Conservation (phyloP, 805 yeast species). For the Ogataea allantospora region DNA sequence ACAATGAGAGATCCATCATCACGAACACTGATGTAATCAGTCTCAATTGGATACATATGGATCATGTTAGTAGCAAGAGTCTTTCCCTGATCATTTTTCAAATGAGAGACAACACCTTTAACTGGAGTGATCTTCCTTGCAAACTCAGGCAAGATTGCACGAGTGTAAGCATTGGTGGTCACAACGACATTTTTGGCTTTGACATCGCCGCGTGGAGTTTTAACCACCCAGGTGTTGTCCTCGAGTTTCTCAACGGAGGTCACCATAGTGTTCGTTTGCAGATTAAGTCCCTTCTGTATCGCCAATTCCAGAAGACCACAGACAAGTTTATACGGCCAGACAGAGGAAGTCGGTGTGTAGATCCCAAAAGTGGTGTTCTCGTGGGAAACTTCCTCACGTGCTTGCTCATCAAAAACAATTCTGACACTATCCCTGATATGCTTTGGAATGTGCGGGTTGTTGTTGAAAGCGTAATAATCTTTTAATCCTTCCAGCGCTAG, state of each 20-base stretch:
- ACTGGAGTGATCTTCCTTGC: slow-evolving; percentile 34
- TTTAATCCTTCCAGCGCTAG: slow-evolving; percentile 14
- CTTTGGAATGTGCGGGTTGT: slow-evolving; percentile 31
- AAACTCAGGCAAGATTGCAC: slow-evolving; percentile 29
- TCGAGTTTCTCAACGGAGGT: slow-evolving; percentile 22
- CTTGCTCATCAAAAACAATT: slow-evolving; percentile 33
- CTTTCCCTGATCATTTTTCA: slow-evolving; percentile 17
- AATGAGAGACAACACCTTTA: slow-evolving; percentile 34
- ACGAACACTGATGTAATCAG: slow-evolving; percentile 35
- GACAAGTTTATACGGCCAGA: slow-evolving; percentile 47
- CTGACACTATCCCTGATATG: slow-evolving; percentile 30
- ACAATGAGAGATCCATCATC: slow-evolving; percentile 36
- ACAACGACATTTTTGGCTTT: slow-evolving; percentile 36
- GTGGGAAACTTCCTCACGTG: slow-evolving; percentile 31
- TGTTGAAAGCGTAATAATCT: slow-evolving; percentile 25
- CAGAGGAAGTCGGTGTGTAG: slow-evolving; percentile 40
- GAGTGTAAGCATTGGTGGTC: slow-evolving; percentile 39
- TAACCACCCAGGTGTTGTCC: slow-evolving; percentile 34
- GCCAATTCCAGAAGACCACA: slow-evolving; percentile 33
- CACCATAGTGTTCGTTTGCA: slow-evolving; percentile 44
- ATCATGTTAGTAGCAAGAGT: slow-evolving; percentile 17
- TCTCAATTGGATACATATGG: slow-evolving; percentile 23
- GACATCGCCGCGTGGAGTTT: slow-evolving; percentile 29
- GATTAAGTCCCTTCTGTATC: slow-evolving; percentile 37
- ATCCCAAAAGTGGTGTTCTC: slow-evolving; percentile 32